These are phyloP conservation scores for Aegilops longissima DNA, from an alignment of 176 grass and related monocot genomes.

Conservation along the genomic window DNA sequence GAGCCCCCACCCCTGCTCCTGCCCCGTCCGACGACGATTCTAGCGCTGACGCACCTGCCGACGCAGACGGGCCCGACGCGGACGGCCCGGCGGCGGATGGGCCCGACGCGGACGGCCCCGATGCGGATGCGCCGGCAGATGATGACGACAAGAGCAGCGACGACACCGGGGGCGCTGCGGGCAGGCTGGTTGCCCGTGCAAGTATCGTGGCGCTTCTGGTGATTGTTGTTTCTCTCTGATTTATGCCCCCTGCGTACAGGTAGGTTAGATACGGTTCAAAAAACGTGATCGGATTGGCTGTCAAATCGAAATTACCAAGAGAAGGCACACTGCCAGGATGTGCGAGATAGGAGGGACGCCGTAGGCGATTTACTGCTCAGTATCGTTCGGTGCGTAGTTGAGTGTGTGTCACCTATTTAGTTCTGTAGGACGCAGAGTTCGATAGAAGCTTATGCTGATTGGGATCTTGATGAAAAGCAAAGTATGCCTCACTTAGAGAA, in stretches of 20 bases:
- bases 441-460: no score
- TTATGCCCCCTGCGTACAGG: neutral
- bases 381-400: no score
- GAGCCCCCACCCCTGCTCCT: neutral
- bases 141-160: conserved; percentile 6
- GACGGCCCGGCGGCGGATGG: neutral
- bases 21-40: neutral
- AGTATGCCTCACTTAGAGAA: no score
- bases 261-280: neutral
- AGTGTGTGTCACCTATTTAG: no score
- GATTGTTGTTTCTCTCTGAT: conserved; percentile 13
- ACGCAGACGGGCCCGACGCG: neutral
- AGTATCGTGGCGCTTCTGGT: conserved; percentile 35
- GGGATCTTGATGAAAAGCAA: no score
- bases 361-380: no score
- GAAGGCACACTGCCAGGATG: no score
- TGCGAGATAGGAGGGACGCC: no score
- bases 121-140: neutral
- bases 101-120: neutral
- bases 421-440: no score
- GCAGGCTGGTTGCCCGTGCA: neutral
- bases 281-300: neutral
- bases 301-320: no score
- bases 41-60: conserved; percentile 14
- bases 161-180: conserved; percentile 20